A percentile compares a stretch with the other conserved stretches of the same genome.
Evolutionary conservation across 805 yeast species (phyloP).

Genomic region (Hanseniaspora vineae): DNA sequence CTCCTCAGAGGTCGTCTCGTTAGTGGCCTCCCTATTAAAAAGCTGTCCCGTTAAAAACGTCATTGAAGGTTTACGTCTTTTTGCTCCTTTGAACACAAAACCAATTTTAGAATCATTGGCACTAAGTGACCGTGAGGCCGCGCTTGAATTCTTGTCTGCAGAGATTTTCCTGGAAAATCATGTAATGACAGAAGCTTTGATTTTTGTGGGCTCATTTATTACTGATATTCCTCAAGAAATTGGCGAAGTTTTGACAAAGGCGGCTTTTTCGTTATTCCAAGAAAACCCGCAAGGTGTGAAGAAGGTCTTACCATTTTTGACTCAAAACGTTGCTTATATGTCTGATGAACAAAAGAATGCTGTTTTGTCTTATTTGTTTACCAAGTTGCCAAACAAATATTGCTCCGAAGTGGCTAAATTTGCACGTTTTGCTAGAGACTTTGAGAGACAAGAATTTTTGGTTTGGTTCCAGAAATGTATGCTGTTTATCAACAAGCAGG

Average conservation of each 20-base stretch:
- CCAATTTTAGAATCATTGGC: background rate
- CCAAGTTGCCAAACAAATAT: constrained; percentile 20
- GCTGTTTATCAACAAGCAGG: constrained; percentile 46
- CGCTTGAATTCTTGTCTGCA: background rate
- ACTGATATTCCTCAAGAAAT: background rate
- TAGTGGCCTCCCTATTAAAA: background rate
- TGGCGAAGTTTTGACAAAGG: background rate
- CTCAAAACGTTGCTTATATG: background rate
- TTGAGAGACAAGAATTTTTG: constrained; percentile 11
- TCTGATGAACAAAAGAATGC: background rate
- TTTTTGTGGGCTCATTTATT: background rate
- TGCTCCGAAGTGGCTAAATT: constrained; percentile 18
- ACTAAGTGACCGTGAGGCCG: background rate
- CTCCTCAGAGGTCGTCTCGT: background rate
- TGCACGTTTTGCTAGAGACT: constrained; percentile 8
- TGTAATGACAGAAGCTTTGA: too few species aligned
- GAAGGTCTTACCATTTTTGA: background rate
- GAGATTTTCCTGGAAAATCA: background rate
- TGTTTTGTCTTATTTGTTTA: constrained; percentile 19
- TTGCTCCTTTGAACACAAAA: background rate
- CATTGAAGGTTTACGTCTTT: background rate
- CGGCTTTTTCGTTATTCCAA: background rate
- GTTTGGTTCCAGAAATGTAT: constrained; percentile 47
- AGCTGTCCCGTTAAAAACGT: background rate
- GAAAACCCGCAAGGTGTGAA: background rate